Evolutionary conservation across 805 yeast species (phyloP).

Genomic region (Phaffomyces thermotolerans): DNA sequence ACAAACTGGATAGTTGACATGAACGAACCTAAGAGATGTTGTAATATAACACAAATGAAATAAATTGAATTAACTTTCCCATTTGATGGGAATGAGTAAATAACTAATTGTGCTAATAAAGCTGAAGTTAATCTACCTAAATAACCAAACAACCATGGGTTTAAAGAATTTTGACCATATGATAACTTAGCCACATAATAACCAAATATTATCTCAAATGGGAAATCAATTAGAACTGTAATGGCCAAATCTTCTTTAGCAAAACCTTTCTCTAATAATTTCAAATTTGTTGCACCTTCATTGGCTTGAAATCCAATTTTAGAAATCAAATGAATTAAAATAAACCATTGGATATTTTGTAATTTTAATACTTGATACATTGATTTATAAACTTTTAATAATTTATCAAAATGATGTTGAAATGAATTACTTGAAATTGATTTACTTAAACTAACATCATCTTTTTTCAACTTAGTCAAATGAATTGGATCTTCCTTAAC

Average conservation of each 20-base stretch:
- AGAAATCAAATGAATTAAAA: slow-evolving; percentile 66
- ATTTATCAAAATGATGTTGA: slow-evolving; percentile 26
- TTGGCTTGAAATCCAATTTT: slow-evolving; percentile 94
- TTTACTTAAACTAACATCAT: not conserved
- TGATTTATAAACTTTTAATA: slow-evolving; percentile 44
- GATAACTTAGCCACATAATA: slow-evolving; percentile 96
- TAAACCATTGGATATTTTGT: slow-evolving; percentile 66
- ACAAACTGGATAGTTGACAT: slow-evolving; percentile 96
- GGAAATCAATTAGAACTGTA: slow-evolving; percentile 89
- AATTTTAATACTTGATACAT: slow-evolving; percentile 66
- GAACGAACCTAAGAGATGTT: slow-evolving; percentile 81
- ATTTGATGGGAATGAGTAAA: slow-evolving; percentile 58
- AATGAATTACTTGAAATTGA: not conserved
- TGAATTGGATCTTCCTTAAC: slow-evolving; percentile 69
- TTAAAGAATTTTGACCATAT: slow-evolving; percentile 62
- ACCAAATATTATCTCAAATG: slow-evolving; percentile 91
- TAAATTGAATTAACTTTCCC: slow-evolving; percentile 43
- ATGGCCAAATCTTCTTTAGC: slow-evolving; percentile 90
- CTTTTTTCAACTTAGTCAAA: slow-evolving; percentile 18
- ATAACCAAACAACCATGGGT: slow-evolving; percentile 88
- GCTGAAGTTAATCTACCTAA: slow-evolving; percentile 78
- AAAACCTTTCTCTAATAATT: slow-evolving; percentile 83
- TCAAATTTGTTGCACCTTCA: slow-evolving; percentile 91
- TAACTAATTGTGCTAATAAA: slow-evolving; percentile 61
- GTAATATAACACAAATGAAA: slow-evolving; percentile 66